Percentiles rank a stretch among this genome's conserved stretches.
phyloP scores from a whole-genome alignment of 148 eudicot genomes.

The Polygonum aviculare region DNA sequence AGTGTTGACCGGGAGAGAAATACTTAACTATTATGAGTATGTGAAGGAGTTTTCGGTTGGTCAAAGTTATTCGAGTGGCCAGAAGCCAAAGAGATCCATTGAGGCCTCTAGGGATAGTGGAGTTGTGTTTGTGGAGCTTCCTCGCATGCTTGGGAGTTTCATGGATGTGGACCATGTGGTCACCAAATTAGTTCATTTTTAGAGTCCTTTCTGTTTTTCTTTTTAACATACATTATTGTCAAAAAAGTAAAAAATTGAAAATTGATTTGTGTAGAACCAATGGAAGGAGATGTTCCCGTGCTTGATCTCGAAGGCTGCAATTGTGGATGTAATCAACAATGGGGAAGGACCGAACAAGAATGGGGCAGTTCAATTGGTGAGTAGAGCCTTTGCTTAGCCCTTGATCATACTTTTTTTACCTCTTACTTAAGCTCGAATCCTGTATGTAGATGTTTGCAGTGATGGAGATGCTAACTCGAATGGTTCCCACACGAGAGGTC shows the following conservation, averaged over 20 bases:
- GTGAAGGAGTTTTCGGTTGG: conserved; percentile 36
- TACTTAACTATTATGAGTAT: conserved; percentile 84
- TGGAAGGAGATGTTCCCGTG: conserved; percentile 92
- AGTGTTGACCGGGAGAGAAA: conserved; percentile 28
- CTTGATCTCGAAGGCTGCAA: conserved; percentile 76
- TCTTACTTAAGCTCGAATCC: neutral
- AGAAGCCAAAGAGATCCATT: conserved; percentile 42
- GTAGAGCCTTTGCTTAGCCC: conserved; percentile 9
- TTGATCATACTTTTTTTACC: neutral
- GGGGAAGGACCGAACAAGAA: conserved; percentile 63
- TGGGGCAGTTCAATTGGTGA: conserved; percentile 77
- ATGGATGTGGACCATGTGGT: conserved; percentile 98
- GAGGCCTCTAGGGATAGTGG: conserved; percentile 92
- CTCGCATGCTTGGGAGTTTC: conserved; percentile 62
- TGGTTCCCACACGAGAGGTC: conserved; percentile 85
- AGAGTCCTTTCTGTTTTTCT: neutral
- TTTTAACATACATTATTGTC: neutral
- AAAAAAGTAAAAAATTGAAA: neutral
- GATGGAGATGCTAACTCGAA: conserved; percentile 88
- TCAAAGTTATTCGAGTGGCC: conserved; percentile 21
- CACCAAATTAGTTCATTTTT: conserved; percentile 13
- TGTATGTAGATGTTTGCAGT: conserved; percentile 81
- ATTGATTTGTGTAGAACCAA: conserved; percentile 41
- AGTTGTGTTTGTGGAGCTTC: conserved; percentile 67
- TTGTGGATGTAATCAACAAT: conserved; percentile 56